phyloP scores from a whole-genome alignment of 2,329 filamentous ascomycete genomes.

The Juglanconis oblonga region DNA sequence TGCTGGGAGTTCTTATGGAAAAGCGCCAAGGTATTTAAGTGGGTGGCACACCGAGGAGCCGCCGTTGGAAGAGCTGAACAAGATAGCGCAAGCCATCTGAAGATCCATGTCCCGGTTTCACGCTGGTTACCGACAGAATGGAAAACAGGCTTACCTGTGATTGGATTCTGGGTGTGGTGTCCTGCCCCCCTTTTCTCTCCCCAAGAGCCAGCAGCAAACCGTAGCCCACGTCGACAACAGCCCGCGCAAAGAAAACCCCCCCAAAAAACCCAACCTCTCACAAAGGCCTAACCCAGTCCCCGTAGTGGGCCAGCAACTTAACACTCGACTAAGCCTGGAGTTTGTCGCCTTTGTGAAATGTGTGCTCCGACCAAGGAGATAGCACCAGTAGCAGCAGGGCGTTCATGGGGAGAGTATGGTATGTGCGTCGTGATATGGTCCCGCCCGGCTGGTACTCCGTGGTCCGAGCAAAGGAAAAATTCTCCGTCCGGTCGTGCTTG shows the following conservation, averaged over 20 bases:
- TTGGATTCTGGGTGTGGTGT: too few relatives aligned
- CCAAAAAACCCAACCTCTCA: too few relatives aligned
- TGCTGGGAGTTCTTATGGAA: too few relatives aligned
- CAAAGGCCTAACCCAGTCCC: too few relatives aligned
- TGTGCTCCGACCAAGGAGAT: not conserved
- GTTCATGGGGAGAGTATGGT: not conserved
- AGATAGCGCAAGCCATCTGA: not conserved
- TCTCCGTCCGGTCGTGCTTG: not conserved
- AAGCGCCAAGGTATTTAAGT: too few relatives aligned
- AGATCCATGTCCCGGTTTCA: not conserved
- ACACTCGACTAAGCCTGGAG: too few relatives aligned
- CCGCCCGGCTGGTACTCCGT: slow-evolving; percentile 2
- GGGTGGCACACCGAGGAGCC: not conserved
- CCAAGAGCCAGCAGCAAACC: too few relatives aligned
- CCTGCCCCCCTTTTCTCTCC: too few relatives aligned
- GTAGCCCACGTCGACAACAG: too few relatives aligned
- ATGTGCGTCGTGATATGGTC: slow-evolving; percentile 2
- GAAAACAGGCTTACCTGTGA: not conserved
- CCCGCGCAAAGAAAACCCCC: too few relatives aligned
- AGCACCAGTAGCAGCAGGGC: not conserved
- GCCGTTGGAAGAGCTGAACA: not conserved
- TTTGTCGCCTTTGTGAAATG: too few relatives aligned
- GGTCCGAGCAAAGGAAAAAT: not conserved
- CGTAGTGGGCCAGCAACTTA: too few relatives aligned
- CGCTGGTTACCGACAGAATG: not conserved